A percentile compares a stretch with the other conserved stretches of the same genome.
phyloP scores from a whole-genome alignment of 2,329 filamentous ascomycete species.

The Sarocladium brachiariae region DNA sequence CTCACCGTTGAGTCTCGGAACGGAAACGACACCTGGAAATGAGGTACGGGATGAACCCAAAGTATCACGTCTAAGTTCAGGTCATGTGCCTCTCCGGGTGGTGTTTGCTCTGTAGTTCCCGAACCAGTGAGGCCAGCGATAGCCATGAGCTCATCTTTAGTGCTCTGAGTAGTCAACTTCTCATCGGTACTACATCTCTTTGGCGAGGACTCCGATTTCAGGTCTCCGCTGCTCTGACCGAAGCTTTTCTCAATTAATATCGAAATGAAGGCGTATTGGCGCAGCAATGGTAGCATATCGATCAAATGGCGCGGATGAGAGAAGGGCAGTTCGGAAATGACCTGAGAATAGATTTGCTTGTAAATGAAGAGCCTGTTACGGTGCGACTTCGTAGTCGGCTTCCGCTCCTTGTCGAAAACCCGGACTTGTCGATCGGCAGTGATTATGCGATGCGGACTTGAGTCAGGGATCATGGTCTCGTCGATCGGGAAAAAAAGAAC shows the following conservation, averaged over 20 bases:
- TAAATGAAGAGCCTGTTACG: conserved; percentile 61
- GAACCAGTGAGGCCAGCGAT: conserved; percentile 19
- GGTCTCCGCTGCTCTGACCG: conserved; percentile 26
- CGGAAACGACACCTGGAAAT: conserved; percentile 48
- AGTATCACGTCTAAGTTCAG: conserved; percentile 46
- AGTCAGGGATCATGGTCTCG: conserved; percentile 42
- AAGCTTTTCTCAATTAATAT: conserved; percentile 59
- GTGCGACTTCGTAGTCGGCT: conserved; percentile 32
- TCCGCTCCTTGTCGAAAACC: conserved; percentile 27
- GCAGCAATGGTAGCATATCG: conserved; percentile 62
- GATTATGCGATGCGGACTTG: conserved; percentile 52
- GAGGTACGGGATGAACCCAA: conserved; percentile 41
- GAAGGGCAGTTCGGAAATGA: conserved; percentile 64
- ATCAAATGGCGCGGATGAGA: conserved; percentile 72
- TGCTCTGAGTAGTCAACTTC: conserved; percentile 10
- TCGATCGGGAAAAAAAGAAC: conserved; percentile 48
- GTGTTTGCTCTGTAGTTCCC: neutral
- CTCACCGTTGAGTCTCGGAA: conserved; percentile 41
- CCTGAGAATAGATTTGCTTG: conserved; percentile 64
- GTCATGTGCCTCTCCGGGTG: conserved; percentile 10
- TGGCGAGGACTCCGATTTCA: conserved; percentile 9
- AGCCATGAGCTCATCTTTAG: conserved; percentile 23
- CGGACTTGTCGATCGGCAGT: conserved; percentile 39
- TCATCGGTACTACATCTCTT: conserved; percentile 6
- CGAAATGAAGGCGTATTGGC: conserved; percentile 69